These are phyloP conservation scores for Blastomyces silverae DNA, from an alignment of 2,329 filamentous ascomycete genomes.

Conservation along the genomic window DNA sequence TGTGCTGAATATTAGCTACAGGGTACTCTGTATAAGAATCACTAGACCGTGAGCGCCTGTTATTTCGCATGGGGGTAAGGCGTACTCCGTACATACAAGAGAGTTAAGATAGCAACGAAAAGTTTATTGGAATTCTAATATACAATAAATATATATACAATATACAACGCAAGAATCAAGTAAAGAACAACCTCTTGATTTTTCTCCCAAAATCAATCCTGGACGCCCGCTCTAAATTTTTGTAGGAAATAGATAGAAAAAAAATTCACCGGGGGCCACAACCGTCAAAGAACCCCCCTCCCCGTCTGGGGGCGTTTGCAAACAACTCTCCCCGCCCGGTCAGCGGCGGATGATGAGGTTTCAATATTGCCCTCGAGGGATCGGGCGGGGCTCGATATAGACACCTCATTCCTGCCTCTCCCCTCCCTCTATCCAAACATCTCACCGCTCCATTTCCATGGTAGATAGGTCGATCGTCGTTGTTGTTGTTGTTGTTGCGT, in stretches of 20 bases:
- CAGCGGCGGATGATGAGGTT: background rate
- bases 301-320: background rate
- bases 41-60: background rate
- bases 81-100: too few species aligned
- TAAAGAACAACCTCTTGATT: background rate
- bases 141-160: slow-evolving; percentile 10
- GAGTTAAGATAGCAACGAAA: background rate
- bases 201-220: background rate
- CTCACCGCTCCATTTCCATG: background rate
- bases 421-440: too few species aligned
- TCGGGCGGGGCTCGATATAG: too few species aligned
- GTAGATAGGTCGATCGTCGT: background rate
- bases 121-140: slow-evolving; percentile 5
- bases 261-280: background rate
- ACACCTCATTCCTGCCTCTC: background rate
- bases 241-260: background rate
- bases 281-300: background rate
- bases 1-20: background rate
- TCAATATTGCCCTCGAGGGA: background rate
- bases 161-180: background rate
- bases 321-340: background rate
- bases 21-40: background rate
- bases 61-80: background rate
- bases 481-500: too few species aligned
- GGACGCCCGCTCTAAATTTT: slow-evolving; percentile 6